Evolutionary conservation across 352 stramenopile species (phyloP), one percentile per base, ranked within the genome.

Genomic region (Pythium aquatile): DNA sequence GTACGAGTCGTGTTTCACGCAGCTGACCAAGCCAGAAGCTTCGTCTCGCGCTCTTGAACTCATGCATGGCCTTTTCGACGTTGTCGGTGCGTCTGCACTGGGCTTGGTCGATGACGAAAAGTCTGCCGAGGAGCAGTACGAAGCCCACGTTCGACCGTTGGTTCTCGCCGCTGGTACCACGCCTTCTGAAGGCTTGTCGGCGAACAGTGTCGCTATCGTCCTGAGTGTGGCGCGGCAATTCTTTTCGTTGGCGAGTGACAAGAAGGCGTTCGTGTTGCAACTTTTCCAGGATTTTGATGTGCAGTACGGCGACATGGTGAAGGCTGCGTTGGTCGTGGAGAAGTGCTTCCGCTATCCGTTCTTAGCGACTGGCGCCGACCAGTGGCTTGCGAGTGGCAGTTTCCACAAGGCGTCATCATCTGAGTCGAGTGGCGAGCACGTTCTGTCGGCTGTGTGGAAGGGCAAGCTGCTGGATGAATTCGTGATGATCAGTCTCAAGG

Each of bases 391-490:
- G 0, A 87, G 74, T 58, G 81, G 78, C 16, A 91, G 80, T 30
- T 90, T 83, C n/a, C 11, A 29, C 14, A 35, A 29, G 0, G 61
- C 8, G 0, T 48, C 64, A n/a, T 29, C 64, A 52, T 4, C 16
- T 11, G 37, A 54, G 44, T 11, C 28, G 5, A 16, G 6, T 13
- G 14, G 20, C 24, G 14, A 74, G 55, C 35, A 66, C 82, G 9
- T 61, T 72, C 10, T 81, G 11, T 70, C 69, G 3, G 79, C 81
- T 16, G 79, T 93, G 49, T 93, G 84, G 84, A 74, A 79, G 40
- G 82, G 84, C 24, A 93, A 93, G 32, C 48, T 93, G 11, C 58
- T 93, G 16, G 84, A 93, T 59, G 84, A 93, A 52, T 91, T 93
- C 46, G 65, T 93, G 53, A 78, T 91, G 75, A 90, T 89, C 57